These are phyloP conservation scores for Hawksworthiomyces lignivorus DNA, from an alignment of 2,329 filamentous ascomycete species.

Conservation along the genomic window DNA sequence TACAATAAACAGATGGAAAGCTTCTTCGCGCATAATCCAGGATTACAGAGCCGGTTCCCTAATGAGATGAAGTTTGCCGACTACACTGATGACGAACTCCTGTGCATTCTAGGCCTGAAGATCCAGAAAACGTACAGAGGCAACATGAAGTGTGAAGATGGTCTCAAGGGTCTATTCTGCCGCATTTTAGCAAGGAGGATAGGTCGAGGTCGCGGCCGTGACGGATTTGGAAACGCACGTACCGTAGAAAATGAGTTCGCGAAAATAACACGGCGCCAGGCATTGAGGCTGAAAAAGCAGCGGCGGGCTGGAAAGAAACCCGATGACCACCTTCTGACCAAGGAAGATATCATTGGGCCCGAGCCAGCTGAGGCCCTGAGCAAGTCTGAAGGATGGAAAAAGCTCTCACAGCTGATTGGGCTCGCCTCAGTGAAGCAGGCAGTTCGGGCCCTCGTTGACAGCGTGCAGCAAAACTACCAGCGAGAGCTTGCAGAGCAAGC, in stretches of 20 bases:
- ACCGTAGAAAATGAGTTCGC: conserved; percentile 55
- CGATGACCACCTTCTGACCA: conserved; percentile 53
- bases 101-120: conserved; percentile 48
- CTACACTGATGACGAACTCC: conserved; percentile 58
- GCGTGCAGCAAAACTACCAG: conserved; percentile 55
- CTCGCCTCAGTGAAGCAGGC: conserved; percentile 55
- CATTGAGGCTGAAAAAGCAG: conserved; percentile 43
- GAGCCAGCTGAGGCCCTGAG: conserved; percentile 49
- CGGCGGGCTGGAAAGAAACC: conserved; percentile 31
- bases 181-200: conserved; percentile 56
- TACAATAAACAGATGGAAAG: conserved; percentile 69
- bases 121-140: conserved; percentile 46
- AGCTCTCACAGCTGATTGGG: conserved; percentile 52
- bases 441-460: conserved; percentile 51
- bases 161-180: conserved; percentile 51
- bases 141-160: conserved; percentile 53
- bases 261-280: conserved; percentile 49
- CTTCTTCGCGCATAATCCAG: conserved; percentile 68
- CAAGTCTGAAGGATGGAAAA: conserved; percentile 46
- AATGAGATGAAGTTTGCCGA: conserved; percentile 59
- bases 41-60: conserved; percentile 62
- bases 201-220: conserved; percentile 52
- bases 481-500: conserved; percentile 57
- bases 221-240: conserved; percentile 68
- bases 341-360: conserved; percentile 65